phyloP scores from a whole-genome alignment of 257 asterid genomes.

The Nicotiana sylvestris region DNA sequence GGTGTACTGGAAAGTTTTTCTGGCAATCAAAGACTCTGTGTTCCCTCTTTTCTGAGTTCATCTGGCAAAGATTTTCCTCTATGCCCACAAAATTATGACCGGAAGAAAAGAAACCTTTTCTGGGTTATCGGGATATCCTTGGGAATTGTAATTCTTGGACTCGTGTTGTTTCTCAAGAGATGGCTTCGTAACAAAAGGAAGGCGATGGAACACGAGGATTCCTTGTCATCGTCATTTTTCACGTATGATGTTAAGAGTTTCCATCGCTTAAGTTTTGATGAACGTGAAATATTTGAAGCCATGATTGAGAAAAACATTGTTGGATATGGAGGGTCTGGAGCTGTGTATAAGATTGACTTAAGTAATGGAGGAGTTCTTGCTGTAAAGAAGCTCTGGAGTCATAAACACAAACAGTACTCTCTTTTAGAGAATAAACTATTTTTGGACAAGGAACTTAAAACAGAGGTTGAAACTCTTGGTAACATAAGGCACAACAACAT shows the following conservation, averaged over 20 bases:
- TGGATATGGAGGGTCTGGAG: constrained; percentile 89
- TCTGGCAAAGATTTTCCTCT: constrained; percentile 24
- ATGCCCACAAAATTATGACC: constrained; percentile 32
- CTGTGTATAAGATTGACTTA: constrained; percentile 68
- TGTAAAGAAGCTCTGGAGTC: constrained; percentile 83
- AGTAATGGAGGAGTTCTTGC: constrained; percentile 68
- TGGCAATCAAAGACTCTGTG: constrained; percentile 62
- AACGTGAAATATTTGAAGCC: constrained; percentile 61
- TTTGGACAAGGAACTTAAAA: constrained; percentile 61
- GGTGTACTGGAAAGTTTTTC: constrained; percentile 66
- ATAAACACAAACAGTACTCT: constrained; percentile 32
- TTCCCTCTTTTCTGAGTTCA: constrained; percentile 29
- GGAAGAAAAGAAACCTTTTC: constrained; percentile 29
- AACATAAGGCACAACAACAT: constrained; percentile 15
- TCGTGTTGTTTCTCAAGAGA: constrained; percentile 36
- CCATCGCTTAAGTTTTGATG: constrained; percentile 67
- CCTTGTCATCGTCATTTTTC: constrained; percentile 46
- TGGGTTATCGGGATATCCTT: constrained; percentile 53
- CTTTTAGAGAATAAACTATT: constrained; percentile 26
- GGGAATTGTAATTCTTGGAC: constrained; percentile 42
- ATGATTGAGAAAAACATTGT: constrained; percentile 77
- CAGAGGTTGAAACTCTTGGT: constrained; percentile 16
- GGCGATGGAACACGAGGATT: constrained; percentile 37
- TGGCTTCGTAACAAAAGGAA: constrained; percentile 40
- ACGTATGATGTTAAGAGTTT: constrained; percentile 72